These are phyloP conservation scores for Umbellularia californica DNA, from an alignment of 164 flowering plant genomes.

Conservation along the genomic window DNA sequence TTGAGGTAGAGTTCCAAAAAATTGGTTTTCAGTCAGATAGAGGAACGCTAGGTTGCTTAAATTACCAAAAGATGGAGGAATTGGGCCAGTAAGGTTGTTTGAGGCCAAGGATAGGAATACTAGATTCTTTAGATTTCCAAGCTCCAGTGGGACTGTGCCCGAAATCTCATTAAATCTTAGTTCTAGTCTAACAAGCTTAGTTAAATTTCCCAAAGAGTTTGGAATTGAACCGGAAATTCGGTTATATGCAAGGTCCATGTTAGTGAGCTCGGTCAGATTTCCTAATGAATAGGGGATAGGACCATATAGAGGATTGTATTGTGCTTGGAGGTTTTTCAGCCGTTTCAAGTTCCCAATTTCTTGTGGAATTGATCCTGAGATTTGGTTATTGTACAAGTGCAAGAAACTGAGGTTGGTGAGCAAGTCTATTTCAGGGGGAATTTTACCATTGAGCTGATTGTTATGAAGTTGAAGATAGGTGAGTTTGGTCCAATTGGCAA, in stretches of 20 bases:
- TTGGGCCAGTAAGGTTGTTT: slow-evolving; percentile 1
- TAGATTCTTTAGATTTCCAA: slow-evolving; percentile 25
- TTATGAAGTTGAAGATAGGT: slow-evolving; percentile 4
- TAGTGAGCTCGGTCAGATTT: slow-evolving; percentile 21
- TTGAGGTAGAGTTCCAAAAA: slow-evolving; percentile 1
- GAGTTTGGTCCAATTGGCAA: no score
- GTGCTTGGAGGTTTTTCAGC: slow-evolving; percentile 33
- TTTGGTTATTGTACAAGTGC: slow-evolving; percentile 1
- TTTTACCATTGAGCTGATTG: slow-evolving; percentile 13
- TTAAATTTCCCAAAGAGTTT: not conserved
- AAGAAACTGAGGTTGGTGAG: slow-evolving; percentile 3
- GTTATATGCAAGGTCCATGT: not conserved
- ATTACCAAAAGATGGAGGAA: slow-evolving; percentile 1
- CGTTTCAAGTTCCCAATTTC: slow-evolving; percentile 29
- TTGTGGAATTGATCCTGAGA: not conserved
- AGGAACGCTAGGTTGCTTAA: not conserved
- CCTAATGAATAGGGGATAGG: slow-evolving; percentile 41
- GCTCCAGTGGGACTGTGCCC: slow-evolving; percentile 37
- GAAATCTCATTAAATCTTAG: slow-evolving; percentile 24
- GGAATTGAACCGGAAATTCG: not conserved
- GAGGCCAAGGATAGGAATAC: not conserved
- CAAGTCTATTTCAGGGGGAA: slow-evolving; percentile 28
- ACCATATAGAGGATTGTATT: slow-evolving; percentile 35
- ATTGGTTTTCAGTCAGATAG: not conserved
- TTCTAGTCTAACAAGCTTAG: slow-evolving; percentile 3